Conservation (phyloP, 1,284 basidiomycete genomes). For the Moesziomyces sp. region DNA sequence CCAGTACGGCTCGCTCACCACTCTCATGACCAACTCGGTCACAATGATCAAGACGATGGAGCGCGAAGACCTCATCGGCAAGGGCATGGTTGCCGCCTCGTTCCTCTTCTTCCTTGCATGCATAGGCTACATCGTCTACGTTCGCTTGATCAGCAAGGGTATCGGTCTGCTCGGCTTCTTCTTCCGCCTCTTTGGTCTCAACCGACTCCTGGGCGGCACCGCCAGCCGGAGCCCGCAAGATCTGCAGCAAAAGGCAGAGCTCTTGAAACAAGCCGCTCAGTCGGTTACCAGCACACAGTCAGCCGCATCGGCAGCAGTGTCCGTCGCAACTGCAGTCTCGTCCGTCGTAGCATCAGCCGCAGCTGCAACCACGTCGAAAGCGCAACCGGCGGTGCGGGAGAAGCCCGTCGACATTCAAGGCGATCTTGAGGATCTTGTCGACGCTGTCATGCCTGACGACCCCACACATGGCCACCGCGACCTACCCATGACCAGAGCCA, state of each 20-base stretch:
- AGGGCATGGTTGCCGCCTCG: constrained; percentile 47
- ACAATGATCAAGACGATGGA: constrained; percentile 65
- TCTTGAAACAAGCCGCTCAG: constrained; percentile 15
- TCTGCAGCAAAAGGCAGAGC: constrained; percentile 30
- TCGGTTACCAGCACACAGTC: constrained; percentile 5
- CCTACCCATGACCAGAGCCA: constrained; percentile 12
- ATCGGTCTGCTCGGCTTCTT: constrained; percentile 53
- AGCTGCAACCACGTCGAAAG: constrained; percentile 17
- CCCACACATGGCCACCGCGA: constrained; percentile 4
- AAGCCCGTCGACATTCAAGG: constrained; percentile 26
- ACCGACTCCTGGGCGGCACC: constrained; percentile 30
- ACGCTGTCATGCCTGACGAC: constrained; percentile 19
- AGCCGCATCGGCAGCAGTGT: constrained; percentile 7
- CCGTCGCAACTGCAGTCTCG: constrained; percentile 18
- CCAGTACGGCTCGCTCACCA: constrained; percentile 60
- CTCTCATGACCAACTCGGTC: constrained; percentile 59
- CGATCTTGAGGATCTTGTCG: constrained; percentile 27
- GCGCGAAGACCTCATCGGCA: constrained; percentile 60
- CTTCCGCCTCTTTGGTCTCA: constrained; percentile 38
- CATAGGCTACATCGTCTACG: constrained; percentile 63
- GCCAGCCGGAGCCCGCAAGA: constrained; percentile 15
- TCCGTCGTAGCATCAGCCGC: constrained; percentile 12
- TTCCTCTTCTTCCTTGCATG: constrained; percentile 62
- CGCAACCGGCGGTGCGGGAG: constrained; percentile 12
- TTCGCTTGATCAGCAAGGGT: constrained; percentile 57